These are phyloP conservation scores for Suillus americanus DNA, from an alignment of 768 basidiomycete genomes.

Conservation along the genomic window DNA sequence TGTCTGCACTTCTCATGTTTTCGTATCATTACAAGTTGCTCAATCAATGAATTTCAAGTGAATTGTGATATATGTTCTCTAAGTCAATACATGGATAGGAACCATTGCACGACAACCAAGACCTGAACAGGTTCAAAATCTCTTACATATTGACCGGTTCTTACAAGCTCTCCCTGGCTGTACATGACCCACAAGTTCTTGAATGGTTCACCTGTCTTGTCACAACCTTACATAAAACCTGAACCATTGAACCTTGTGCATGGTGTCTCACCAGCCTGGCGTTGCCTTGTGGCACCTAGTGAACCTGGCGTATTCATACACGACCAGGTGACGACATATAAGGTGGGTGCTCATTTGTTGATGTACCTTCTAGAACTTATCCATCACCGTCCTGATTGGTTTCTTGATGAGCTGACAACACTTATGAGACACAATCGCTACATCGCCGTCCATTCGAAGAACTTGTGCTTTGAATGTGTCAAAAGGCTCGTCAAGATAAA, in stretches of 20 bases:
- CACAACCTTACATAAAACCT: background rate
- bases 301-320: background rate
- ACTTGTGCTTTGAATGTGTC: too few species aligned
- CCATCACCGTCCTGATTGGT: too few species aligned
- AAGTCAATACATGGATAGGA: background rate
- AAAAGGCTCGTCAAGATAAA: too few species aligned
- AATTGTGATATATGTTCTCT: background rate
- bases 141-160: background rate
- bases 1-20: too few species aligned
- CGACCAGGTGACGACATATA: background rate
- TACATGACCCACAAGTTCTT: background rate
- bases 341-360: slow-evolving; percentile 3
- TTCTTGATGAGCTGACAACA: too few species aligned
- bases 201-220: background rate
- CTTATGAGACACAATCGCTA: too few species aligned
- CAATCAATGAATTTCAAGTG: background rate
- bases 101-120: background rate
- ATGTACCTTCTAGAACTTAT: background rate
- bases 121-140: background rate
- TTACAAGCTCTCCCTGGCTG: background rate
- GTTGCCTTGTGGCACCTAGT: background rate
- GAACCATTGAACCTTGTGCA: background rate
- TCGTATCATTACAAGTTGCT: too few species aligned
- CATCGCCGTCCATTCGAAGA: too few species aligned
- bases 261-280: background rate